Evolutionary conservation across 257 asterid species (phyloP).

Genomic region (Solanum commersonii): DNA sequence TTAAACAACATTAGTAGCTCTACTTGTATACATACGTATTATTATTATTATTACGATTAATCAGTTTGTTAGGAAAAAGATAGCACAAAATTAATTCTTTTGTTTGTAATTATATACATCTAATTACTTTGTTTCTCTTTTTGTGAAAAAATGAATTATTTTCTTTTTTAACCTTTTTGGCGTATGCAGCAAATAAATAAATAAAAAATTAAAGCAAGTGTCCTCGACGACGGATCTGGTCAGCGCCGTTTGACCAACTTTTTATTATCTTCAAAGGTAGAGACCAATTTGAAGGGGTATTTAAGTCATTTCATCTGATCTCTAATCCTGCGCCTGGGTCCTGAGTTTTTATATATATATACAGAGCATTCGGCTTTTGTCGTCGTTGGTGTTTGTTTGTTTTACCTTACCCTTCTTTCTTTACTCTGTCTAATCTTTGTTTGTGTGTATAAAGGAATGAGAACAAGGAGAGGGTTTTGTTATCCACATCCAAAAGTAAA

Average conservation of each 20-base stretch:
- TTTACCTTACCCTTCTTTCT: not conserved
- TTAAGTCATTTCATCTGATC: slow-evolving; percentile 12
- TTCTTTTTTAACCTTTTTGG: not conserved
- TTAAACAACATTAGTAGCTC: not conserved
- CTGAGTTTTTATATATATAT: not conserved
- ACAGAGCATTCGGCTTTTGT: not conserved
- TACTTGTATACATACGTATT: no score
- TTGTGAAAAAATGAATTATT: not conserved
- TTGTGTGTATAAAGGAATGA: slow-evolving; percentile 18
- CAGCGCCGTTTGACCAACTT: slow-evolving; percentile 48
- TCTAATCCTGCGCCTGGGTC: not conserved
- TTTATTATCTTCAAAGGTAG: slow-evolving; percentile 1
- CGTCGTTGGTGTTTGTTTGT: not conserved
- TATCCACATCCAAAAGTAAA: slow-evolving; percentile 42
- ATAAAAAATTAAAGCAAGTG: not conserved
- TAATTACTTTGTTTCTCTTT: not conserved
- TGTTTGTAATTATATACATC: not conserved
- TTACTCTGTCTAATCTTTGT: not conserved
- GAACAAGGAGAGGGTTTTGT: slow-evolving; percentile 44
- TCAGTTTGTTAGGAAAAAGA: not conserved
- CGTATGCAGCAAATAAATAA: not conserved
- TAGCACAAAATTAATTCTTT: not conserved
- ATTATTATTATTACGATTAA: not conserved
- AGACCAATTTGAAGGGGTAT: slow-evolving; percentile 10
- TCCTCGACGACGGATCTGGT: slow-evolving; percentile 50